A percentile compares a stretch with the other conserved stretches of the same genome.
Evolutionary conservation across 2,329 filamentous ascomycete genomes (phyloP).

Genomic region (Aspergillus arachidicola): DNA sequence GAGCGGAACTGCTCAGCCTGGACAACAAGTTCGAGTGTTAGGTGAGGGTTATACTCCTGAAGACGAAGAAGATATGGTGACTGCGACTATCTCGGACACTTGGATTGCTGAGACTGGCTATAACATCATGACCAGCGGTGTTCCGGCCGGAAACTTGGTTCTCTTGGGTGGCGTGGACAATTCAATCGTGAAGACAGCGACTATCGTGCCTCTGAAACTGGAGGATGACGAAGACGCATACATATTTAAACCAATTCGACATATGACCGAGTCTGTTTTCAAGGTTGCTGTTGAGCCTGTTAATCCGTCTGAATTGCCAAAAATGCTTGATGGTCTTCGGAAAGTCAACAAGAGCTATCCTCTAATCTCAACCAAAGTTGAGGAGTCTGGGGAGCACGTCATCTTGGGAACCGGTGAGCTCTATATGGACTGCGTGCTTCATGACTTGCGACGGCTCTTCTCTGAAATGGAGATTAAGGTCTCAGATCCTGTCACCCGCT

Average conservation of each 20-base stretch:
- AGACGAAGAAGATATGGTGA: conserved; percentile 95
- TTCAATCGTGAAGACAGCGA: conserved; percentile 96
- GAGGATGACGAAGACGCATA: conserved; percentile 89
- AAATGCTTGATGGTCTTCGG: conserved; percentile 95
- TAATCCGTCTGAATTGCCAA: conserved; percentile 95
- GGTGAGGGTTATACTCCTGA: conserved; percentile 95
- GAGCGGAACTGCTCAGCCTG: conserved; percentile 84
- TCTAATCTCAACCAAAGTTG: conserved; percentile 92
- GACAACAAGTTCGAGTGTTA: conserved; percentile 82
- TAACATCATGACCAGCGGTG: conserved; percentile 85
- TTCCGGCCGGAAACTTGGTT: conserved; percentile 92
- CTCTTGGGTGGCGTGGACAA: conserved; percentile 93
- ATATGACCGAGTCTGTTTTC: conserved; percentile 96
- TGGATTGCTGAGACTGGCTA: conserved; percentile 93
- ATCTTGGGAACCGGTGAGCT: conserved; percentile 93
- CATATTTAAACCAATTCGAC: conserved; percentile 88
- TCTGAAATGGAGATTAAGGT: conserved; percentile 99
- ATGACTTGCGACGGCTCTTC: conserved; percentile 90
- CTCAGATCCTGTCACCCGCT: conserved; percentile 93
- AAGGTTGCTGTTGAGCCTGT: conserved; percentile 98
- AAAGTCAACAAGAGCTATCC: conserved; percentile 99
- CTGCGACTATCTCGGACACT: conserved; percentile 79
- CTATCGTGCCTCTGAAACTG: conserved; percentile 76
- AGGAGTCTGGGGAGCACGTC: conserved; percentile 96
- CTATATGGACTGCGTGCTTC: conserved; percentile 99